Percentiles rank a stretch among this genome's conserved stretches.
Conservation (phyloP, 2,329 filamentous ascomycete genomes). For the Phyllosticta capitalensis region DNA sequence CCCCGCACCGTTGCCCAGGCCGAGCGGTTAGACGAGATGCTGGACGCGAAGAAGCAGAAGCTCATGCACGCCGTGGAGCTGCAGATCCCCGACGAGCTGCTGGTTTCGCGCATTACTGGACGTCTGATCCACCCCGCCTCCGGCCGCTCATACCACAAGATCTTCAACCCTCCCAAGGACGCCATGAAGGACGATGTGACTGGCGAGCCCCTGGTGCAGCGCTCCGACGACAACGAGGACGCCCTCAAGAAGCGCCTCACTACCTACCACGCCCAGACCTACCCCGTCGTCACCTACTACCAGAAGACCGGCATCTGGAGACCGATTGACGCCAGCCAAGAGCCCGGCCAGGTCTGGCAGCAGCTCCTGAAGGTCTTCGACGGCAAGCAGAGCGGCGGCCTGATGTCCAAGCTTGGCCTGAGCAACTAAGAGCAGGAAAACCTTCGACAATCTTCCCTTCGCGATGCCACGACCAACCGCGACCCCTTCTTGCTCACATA, state of each 20-base stretch:
- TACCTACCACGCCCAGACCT: slow-evolving; percentile 91
- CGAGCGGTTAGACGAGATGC: slow-evolving; percentile 89
- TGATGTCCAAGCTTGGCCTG: slow-evolving; percentile 45
- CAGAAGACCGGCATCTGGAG: slow-evolving; percentile 96
- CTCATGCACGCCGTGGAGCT: slow-evolving; percentile 95
- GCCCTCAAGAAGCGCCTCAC: slow-evolving; percentile 88
- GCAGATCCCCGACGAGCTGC: slow-evolving; percentile 87
- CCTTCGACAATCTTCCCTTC: background rate
- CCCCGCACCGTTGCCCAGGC: slow-evolving; percentile 93
- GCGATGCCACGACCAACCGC: background rate
- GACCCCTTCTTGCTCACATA: background rate
- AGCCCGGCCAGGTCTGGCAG: slow-evolving; percentile 93
- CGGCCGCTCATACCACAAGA: slow-evolving; percentile 93
- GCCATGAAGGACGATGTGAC: slow-evolving; percentile 94
- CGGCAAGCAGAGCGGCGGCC: slow-evolving; percentile 43
- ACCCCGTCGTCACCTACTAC: slow-evolving; percentile 92
- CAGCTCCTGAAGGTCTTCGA: slow-evolving; percentile 78
- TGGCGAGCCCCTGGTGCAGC: slow-evolving; percentile 91
- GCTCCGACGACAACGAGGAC: slow-evolving; percentile 93
- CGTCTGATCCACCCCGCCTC: slow-evolving; percentile 93
- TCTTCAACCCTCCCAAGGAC: slow-evolving; percentile 96
- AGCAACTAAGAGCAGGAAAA: slow-evolving; percentile 32
- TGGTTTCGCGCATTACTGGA: slow-evolving; percentile 93
- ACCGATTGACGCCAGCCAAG: slow-evolving; percentile 88
- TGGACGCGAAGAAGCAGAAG: slow-evolving; percentile 64